Base-by-base conservation (phyloP, 305 asterid species). In the Solanum hybrid region DNA sequence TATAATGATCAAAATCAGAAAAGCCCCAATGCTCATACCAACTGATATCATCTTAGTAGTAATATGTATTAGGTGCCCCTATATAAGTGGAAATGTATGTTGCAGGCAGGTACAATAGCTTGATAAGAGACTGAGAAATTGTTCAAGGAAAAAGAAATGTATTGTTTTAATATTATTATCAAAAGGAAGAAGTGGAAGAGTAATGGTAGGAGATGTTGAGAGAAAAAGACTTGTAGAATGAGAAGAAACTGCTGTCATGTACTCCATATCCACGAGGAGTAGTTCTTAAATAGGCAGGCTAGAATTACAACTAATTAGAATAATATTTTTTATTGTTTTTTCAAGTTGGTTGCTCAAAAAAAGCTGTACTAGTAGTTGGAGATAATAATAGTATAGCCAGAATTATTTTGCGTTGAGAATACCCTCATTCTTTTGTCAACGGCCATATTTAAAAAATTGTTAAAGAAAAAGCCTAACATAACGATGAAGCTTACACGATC, bases 271-370 rank as follows among this genome's bases (percentile, higher is more conserved):
- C 92, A 91, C 88, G 88, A 87, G 90, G 91, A 78, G 90, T 82
- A 92, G 89, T 93, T 89, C 93, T 95, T 96, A 95, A 92, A 96
- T 95, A 96, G 96, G 93, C 90, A 92, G 93, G 91, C 93, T 92
- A 93, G 93, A 89, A 92, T 92, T 90, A 93, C 90, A 94, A 92
- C 91, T 91, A 89, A 51, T 92, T 91, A 79, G 89, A 90, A 90
- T 92, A 89, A 90, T 87, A 79, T 51, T 90, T 91, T 68, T 36
- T 33, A 51, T 92, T 93, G 88, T 91, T 91, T 90, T 89, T 81
- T 76, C 91, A 90, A 91, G 95, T 95, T 93, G 94, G 96, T 94
- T 91, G 93, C 93, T 94, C 92, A 92, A 92, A 92, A 85, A 81
- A 93, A 93, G 95, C 93, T 93, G 92, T 91, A 92, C 91, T 89